Percentiles rank a stretch among this genome's conserved stretches.
Evolutionary conservation across 306 rosid genomes (phyloP).

Genomic region (Dryas alaskensis): DNA sequence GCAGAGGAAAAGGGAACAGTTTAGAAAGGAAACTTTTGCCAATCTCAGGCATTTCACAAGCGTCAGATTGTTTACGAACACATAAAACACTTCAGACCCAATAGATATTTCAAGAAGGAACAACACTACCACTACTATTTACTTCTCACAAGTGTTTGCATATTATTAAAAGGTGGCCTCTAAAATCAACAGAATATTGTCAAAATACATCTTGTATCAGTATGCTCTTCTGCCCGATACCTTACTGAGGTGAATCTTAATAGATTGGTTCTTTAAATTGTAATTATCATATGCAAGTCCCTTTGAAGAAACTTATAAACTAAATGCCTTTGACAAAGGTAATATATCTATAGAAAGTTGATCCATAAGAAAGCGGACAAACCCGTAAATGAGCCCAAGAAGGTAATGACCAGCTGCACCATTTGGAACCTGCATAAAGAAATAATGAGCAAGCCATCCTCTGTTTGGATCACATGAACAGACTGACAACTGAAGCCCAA

Average conservation of each 20-base stretch:
- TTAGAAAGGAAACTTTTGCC: not conserved
- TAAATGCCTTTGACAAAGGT: not conserved
- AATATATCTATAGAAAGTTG: not conserved
- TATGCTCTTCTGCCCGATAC: not conserved
- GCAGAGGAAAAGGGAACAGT: not conserved
- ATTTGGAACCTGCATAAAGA: conserved; percentile 75
- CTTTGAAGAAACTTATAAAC: not conserved
- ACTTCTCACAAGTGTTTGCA: not conserved
- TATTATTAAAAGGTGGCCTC: not conserved
- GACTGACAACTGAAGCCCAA: not conserved
- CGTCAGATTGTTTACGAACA: not conserved
- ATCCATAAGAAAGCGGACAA: conserved; percentile 24
- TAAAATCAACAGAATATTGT: not conserved
- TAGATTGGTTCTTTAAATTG: not conserved
- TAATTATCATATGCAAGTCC: not conserved
- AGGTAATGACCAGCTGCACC: conserved; percentile 99
- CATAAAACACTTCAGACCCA: not conserved
- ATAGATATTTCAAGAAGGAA: not conserved
- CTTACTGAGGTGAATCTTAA: not conserved
- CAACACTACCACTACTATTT: not conserved
- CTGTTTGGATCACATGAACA: not conserved
- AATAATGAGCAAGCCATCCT: conserved; percentile 23
- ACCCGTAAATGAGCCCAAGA: conserved; percentile 94
- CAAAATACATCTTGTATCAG: not conserved
- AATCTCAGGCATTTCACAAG: conserved; percentile 1